Evolutionary conservation across 225 moss, liverwort and hornwort species (phyloP).

Genomic region (Rhytidiadelphus loreus): DNA sequence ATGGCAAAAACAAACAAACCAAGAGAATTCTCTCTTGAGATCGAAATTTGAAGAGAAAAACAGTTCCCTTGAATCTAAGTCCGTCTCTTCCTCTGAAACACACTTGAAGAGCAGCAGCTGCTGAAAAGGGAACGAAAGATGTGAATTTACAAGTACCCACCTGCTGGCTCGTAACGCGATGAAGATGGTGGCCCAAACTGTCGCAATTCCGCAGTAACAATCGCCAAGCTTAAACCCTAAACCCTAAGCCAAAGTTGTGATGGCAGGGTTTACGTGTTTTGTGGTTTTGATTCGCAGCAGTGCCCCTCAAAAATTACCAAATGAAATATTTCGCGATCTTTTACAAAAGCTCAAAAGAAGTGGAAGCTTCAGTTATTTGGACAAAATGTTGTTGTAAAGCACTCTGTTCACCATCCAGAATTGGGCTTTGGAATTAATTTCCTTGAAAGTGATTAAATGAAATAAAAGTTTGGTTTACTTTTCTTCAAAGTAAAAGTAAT

Average conservation of each 20-base stretch:
- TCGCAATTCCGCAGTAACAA: background rate
- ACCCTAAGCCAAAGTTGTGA: background rate
- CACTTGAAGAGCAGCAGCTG: background rate
- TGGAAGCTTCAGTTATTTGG: background rate
- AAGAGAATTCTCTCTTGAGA: background rate
- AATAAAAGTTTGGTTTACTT: background rate
- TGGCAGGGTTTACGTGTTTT: background rate
- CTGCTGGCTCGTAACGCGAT: background rate
- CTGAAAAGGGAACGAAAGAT: background rate
- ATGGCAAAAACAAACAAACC: background rate
- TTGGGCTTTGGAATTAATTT: rapidly evolving
- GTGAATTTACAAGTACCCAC: background rate
- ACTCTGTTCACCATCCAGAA: background rate
- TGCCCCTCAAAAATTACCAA: background rate
- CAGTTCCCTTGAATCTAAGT: background rate
- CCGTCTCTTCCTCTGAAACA: background rate
- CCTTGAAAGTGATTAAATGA: background rate
- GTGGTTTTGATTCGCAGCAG: background rate
- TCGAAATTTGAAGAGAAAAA: background rate
- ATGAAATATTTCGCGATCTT: background rate
- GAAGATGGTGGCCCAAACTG: background rate
- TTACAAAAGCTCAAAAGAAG: background rate
- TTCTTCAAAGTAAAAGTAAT: background rate
- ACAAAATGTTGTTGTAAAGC: background rate
- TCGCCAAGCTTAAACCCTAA: background rate